These are phyloP conservation scores for Simplicillium aogashimaense DNA, from an alignment of 2,329 filamentous ascomycete genomes.

Conservation along the genomic window DNA sequence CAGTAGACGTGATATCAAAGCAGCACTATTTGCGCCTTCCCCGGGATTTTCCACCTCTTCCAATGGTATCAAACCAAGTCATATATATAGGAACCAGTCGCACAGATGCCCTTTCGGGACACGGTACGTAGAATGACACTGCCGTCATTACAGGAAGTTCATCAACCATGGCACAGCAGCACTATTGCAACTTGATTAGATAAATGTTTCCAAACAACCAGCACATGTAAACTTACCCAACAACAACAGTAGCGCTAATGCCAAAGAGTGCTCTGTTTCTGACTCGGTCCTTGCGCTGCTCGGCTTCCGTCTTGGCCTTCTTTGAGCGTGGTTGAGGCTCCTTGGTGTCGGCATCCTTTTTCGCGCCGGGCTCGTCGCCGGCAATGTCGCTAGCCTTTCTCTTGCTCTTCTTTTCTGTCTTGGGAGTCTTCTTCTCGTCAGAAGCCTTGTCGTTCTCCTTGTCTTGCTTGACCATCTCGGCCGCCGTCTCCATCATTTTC, in stretches of 20 bases:
- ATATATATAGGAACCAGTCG: too few species aligned
- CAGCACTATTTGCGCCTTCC: too few species aligned
- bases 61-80: too few species aligned
- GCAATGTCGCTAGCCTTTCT: conserved; percentile 66
- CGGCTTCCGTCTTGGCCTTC: conserved; percentile 70
- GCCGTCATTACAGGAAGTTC: conserved; percentile 32
- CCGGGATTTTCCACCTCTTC: too few species aligned
- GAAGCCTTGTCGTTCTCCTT: conserved; percentile 30
- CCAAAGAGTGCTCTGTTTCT: conserved; percentile 79
- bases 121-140: too few species aligned
- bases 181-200: conserved; percentile 15
- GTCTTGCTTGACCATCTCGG: conserved; percentile 70
- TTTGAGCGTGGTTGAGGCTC: conserved; percentile 51
- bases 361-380: conserved; percentile 46
- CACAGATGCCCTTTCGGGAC: too few species aligned
- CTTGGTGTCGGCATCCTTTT: conserved; percentile 17
- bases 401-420: conserved; percentile 47
- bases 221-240: conserved; percentile 61
- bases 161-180: conserved; percentile 42
- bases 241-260: conserved; percentile 73
- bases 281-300: conserved; percentile 77
- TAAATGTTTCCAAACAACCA: not conserved
- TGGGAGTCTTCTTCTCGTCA: conserved; percentile 30
- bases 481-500: conserved; percentile 77
- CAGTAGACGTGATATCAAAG: too few species aligned